A percentile compares a stretch with the other conserved stretches of the same genome.
Evolutionary conservation across 495 filamentous ascomycete genomes (phyloP).

Genomic region (Penicillium cataractarum): DNA sequence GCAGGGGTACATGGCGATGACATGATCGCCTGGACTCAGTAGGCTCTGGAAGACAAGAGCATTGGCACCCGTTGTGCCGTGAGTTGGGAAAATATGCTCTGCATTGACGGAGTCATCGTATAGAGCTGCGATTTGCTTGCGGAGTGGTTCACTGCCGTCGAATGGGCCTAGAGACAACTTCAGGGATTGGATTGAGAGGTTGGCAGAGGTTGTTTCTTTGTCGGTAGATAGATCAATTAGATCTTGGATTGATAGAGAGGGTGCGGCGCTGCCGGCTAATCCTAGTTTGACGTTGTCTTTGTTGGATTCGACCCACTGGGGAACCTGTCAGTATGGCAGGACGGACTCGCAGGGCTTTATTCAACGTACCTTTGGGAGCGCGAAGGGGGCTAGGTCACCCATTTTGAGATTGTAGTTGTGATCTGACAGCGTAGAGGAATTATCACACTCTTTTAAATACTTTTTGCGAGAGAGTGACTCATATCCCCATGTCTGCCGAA

Average conservation of each 20-base stretch:
- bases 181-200: constrained; percentile 5
- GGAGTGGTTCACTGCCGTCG: constrained; percentile 14
- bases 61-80: constrained; percentile 22
- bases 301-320: constrained; percentile 8
- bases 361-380: constrained; percentile 9
- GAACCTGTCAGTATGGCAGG: not conserved
- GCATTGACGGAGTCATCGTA: constrained; percentile 13
- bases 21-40: constrained; percentile 15
- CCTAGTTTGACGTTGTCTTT: not conserved
- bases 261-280: constrained; percentile 16
- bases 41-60: constrained; percentile 18
- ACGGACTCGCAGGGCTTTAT: not conserved
- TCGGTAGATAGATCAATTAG: constrained; percentile 15
- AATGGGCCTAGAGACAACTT: constrained; percentile 7
- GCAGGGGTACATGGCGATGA: constrained; percentile 20
- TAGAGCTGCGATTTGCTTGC: constrained; percentile 12
- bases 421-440: not conserved
- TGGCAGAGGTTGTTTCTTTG: constrained; percentile 10
- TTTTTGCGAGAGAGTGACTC: no score
- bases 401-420: not conserved
- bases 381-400: constrained; percentile 5
- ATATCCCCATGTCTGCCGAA: not conserved
- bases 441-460: not conserved
- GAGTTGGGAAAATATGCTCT: constrained; percentile 16
- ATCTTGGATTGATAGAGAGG: constrained; percentile 16